Base-by-base conservation (phyloP, 2,329 filamentous ascomycete genomes). In the Trichoderma citrinoviride region DNA sequence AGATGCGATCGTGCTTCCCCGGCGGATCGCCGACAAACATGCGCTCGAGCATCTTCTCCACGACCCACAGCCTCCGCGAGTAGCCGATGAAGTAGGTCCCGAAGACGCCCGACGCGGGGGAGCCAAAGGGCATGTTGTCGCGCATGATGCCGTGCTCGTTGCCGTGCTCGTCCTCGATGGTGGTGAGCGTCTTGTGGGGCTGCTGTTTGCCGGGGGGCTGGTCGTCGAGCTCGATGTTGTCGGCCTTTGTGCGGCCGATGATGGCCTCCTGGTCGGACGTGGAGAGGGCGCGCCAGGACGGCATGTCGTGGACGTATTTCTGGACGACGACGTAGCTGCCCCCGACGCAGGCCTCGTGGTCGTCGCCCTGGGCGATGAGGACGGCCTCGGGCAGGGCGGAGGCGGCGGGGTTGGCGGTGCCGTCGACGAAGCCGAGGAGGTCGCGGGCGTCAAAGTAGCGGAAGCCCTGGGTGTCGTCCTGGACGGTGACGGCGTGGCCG, bases 51-150 rank as follows among this genome's bases (percentile, higher is more conserved):
- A 86, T 87, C 71, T 78, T 79, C 73, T 87, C 85, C 58, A 83
- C 80, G 0, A 86, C 84, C 83, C 83, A 87, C 10, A 86, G 69
- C 12, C 77, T 75, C 25, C 76, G 75, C 1, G 83, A 81, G 69
- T 85, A 85, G 0, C 82, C 83, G 57, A 86, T 85, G 61, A 86
- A 86, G 71, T 86, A 87, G 0, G 84, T 87, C 1, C 84, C 84
- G 65, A 82, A 86, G 70, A 85, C 78, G 0, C 77, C 79, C 0
- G 76, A 71, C 0, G 78, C 81, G 0, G 84, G 83, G 0, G 80
- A 81, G 0, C 84, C 85, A 71, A 87, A 87, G 0, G 85, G 84
- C 85, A 87, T 87, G 67, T 87, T 87, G 65, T 87, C 84, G 0
- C 85, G 77, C 3, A 87, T 73, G 46, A 87, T 85, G 41, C 78